Base-by-base conservation (phyloP, 164 flowering plant species). In the Tetracentron sinense region DNA sequence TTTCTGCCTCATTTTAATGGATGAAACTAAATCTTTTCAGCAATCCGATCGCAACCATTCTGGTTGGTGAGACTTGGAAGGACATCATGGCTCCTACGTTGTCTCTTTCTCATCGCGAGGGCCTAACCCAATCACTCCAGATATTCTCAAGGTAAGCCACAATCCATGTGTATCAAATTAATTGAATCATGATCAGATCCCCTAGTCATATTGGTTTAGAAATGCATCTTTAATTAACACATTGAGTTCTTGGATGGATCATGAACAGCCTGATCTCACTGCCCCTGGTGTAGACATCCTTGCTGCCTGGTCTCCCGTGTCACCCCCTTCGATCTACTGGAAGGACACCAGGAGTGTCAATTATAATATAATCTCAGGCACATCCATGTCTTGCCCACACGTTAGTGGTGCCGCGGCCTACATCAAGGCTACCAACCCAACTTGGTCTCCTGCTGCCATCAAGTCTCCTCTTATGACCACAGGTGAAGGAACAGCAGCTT, bases 361-460 rank as follows among this genome's bases (percentile, higher is more conserved):
- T 1, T 76, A 60, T 67, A 69, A 72, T 27, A 69, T 76, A 17
- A 46, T 64, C 16, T 79, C 78, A 0, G 76, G 80, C 25, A 79
- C 78, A 29, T 79, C 82, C 0, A 74, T 75, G 77, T 54, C 82
- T 51, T 74, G 79, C 58, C 76, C 82, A 6, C 82, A 76, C 49
- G 82, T 61, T 17, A 62, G 63, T 15, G 79, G 57, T 8, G 71
- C 56, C 0, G 77, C 79, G 21, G 73, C 77, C 0, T 78, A 70
- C n/a, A 61, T 79, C 53, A 76, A 76, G 60, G 61, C 80, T 3
- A 58, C 61, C 11, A 71, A 71, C 56, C 76, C 80, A 22, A 48
- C 55, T 15, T 79, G 82, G 82, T 73, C 79, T 22, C 82, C 79
- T 7, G 73, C 82, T 1, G 78, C 76, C n/a, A 68, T 75, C 33